Evolutionary conservation across 176 grass and related monocot species (phyloP).

Genomic region (Aechmea fasciata): DNA sequence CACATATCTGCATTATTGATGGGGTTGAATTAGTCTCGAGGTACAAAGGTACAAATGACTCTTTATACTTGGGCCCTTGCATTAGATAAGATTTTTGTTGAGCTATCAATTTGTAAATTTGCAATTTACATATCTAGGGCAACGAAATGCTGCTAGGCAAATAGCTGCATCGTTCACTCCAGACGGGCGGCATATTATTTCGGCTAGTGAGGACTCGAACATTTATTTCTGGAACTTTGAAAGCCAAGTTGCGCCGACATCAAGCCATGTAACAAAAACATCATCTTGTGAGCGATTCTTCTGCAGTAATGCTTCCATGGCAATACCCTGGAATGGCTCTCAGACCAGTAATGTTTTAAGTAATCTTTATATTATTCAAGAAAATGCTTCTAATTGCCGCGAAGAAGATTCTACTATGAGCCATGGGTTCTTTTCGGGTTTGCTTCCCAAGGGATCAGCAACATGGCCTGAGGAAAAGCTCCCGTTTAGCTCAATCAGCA

Average conservation of each 20-base stretch:
- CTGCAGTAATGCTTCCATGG: conserved; percentile 42
- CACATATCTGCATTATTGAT: conserved; percentile 69
- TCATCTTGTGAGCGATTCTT: conserved; percentile 61
- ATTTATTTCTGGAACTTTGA: conserved; percentile 69
- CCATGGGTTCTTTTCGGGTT: conserved; percentile 43
- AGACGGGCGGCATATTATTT: conserved; percentile 77
- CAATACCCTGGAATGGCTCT: conserved; percentile 71
- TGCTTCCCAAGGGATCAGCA: conserved; percentile 39
- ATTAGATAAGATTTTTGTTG: not conserved
- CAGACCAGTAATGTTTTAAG: conserved; percentile 22
- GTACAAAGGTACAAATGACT: conserved; percentile 55
- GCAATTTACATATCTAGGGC: conserved; percentile 27
- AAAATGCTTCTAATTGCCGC: conserved; percentile 3
- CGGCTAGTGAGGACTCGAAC: conserved; percentile 57
- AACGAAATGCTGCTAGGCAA: conserved; percentile 46
- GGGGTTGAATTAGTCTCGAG: conserved; percentile 55
- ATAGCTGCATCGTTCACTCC: conserved; percentile 67
- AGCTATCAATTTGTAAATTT: conserved; percentile 14
- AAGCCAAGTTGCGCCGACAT: conserved; percentile 32
- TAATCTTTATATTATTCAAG: conserved; percentile 11
- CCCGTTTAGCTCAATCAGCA: conserved; percentile 23
- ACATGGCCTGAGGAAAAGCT: conserved; percentile 96
- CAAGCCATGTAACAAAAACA: conserved; percentile 31
- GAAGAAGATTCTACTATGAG: conserved; percentile 43
- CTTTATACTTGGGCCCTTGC: not conserved